Evolutionary conservation across 257 asterid genomes (phyloP).

Genomic region (Ballota nigra): DNA sequence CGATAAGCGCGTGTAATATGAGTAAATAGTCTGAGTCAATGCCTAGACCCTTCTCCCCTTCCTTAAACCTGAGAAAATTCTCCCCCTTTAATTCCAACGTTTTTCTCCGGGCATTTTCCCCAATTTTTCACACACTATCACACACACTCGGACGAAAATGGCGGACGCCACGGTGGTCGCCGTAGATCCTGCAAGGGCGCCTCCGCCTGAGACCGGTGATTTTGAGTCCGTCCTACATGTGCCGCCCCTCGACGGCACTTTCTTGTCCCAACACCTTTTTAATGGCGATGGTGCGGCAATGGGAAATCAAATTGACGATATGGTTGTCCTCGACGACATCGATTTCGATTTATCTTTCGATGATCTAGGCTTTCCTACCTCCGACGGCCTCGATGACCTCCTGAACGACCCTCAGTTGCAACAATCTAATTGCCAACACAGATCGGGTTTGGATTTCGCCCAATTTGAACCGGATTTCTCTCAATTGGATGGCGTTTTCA

Average conservation of each 20-base stretch:
- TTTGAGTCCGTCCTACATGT: constrained; percentile 35
- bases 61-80: constrained; percentile 29
- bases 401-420: constrained; percentile 14
- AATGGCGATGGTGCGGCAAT: constrained; percentile 16
- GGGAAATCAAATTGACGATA: constrained; percentile 26
- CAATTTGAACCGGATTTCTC: constrained; percentile 30
- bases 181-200: constrained; percentile 30
- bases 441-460: constrained; percentile 25
- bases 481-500: constrained; percentile 45
- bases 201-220: constrained; percentile 23
- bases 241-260: constrained; percentile 46
- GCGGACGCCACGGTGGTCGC: constrained; percentile 35
- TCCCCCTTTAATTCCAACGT: constrained; percentile 6
- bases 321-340: constrained; percentile 42
- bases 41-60: constrained; percentile 14
- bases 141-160: constrained; percentile 33
- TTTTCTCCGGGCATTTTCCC: constrained; percentile 2
- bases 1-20: constrained; percentile 14
- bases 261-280: constrained; percentile 36
- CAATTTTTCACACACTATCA: constrained; percentile 5
- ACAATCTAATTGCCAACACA: constrained; percentile 28
- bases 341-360: constrained; percentile 72
- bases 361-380: constrained; percentile 44
- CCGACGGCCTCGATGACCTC: constrained; percentile 35
- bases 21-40: background rate